Base-by-base conservation (phyloP, 306 rosid species). In the Adenanthera pavonina region DNA sequence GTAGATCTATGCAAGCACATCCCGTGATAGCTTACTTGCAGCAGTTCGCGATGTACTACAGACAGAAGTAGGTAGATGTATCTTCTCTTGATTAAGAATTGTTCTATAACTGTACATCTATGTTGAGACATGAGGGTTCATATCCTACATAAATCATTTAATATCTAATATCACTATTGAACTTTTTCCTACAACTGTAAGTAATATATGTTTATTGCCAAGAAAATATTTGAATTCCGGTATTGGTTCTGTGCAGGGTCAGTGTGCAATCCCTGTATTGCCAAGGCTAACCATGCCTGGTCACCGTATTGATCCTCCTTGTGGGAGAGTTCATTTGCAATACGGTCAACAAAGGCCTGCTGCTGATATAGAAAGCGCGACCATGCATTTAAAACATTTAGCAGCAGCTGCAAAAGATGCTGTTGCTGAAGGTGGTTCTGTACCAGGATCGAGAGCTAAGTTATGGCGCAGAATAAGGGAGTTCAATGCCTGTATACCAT, bases 241-340 rank as follows among this genome's bases (percentile, higher is more conserved):
- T 80, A 12, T 72, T 75, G 78, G 79, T 64, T 75, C 44, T 82
- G 75, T 89, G 70, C 86, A 96, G 99, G 90, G 97, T 72, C 99
- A 96, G 72, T 93, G 96, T 83, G 89, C 98, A 48, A 89, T 96
- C 75, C 90, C 99, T 83, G 84, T 95, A 69, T 92, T 93, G 88
- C 98, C 99, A 61, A 92, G 99, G 90, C 85, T 96, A 87, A 96
- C 99, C 61, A 92, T 96, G 98, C 99, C 99, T 64, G 99, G 99
- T 69, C 99, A 96, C 85, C 97, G 92, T 72, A 82, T 96, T 80
- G 99, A 96, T 86, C 99, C 98, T 41, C 97, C 99, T 62, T 93
- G 99, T 74, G 99, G 99, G 54, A 92, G 94, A 83, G 94, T 93
- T 80, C 88, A 84, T 83, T 85, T 96, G 86, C 97, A 90, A 84